phyloP scores from a whole-genome alignment of 164 flowering plant species.

The grape (Vitis vinifera) region DNA sequence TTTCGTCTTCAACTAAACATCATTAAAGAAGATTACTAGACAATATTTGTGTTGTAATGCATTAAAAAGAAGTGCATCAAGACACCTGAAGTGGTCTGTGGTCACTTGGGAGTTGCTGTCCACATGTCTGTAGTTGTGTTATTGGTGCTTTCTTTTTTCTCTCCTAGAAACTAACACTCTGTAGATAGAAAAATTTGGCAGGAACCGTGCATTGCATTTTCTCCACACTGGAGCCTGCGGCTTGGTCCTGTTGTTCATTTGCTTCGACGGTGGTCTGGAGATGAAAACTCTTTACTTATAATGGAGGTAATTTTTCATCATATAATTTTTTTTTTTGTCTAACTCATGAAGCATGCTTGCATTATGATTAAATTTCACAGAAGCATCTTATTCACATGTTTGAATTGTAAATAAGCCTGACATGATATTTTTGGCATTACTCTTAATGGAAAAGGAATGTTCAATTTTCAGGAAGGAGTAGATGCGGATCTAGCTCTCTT shows the following conservation, averaged over 20 bases:
- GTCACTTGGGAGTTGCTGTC: not conserved
- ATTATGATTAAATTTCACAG: not conserved
- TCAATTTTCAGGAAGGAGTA: conserved; percentile 49
- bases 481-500: conserved; percentile 60
- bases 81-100: not conserved
- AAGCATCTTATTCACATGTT: not conserved
- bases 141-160: not conserved
- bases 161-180: conserved; percentile 11
- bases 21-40: not conserved
- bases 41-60: not conserved
- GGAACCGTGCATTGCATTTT: conserved; percentile 91
- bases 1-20: not conserved
- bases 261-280: conserved; percentile 75
- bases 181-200: conserved; percentile 64
- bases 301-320: conserved; percentile 56
- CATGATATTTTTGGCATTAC: not conserved
- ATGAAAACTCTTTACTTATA: conserved; percentile 67
- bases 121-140: not conserved
- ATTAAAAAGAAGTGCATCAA: not conserved
- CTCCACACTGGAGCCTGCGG: conserved; percentile 89
- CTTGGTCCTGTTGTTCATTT: conserved; percentile 84
- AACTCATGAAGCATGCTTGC: not conserved
- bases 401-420: not conserved
- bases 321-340: not conserved
- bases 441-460: conserved; percentile 1